Evolutionary conservation across 2,329 filamentous ascomycete species (phyloP).

Genomic region (Neopestalotiopsis rosae): DNA sequence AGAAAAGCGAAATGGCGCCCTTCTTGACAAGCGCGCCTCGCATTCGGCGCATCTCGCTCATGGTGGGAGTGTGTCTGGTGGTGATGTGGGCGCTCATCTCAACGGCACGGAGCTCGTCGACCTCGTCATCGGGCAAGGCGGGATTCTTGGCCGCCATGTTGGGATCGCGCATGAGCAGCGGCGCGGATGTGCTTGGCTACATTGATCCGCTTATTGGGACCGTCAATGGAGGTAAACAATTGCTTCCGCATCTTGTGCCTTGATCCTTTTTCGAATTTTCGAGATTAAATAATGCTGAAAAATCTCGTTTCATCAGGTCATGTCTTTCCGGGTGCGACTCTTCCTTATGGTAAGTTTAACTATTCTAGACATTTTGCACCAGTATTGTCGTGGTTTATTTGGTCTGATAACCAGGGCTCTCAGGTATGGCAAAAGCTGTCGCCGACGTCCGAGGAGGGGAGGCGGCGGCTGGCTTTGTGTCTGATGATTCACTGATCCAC

Average conservation of each 20-base stretch:
- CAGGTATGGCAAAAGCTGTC: constrained; percentile 41
- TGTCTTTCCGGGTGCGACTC: constrained; percentile 39
- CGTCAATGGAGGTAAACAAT: constrained; percentile 34
- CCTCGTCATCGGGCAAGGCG: constrained; percentile 21
- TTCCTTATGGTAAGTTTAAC: constrained; percentile 36
- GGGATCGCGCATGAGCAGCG: constrained; percentile 18
- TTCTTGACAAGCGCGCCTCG: constrained; percentile 31
- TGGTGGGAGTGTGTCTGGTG: constrained; percentile 25
- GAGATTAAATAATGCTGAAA: too few relatives aligned
- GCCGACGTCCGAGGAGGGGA: constrained; percentile 36
- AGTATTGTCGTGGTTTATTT: too few relatives aligned
- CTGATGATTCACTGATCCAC: constrained; percentile 35
- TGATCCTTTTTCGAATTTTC: too few relatives aligned
- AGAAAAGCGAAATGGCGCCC: constrained; percentile 24
- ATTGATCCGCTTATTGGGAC: constrained; percentile 38
- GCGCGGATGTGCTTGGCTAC: constrained; percentile 29
- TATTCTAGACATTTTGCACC: too few relatives aligned
- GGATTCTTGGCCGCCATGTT: constrained; percentile 25
- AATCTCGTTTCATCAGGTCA: constrained; percentile 28
- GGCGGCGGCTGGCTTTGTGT: constrained; percentile 38
- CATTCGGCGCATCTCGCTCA: constrained; percentile 27
- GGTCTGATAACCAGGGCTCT: not conserved
- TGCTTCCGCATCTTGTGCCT: too few relatives aligned
- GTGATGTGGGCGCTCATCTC: constrained; percentile 33
- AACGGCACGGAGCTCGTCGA: constrained; percentile 25